These are phyloP conservation scores for Edaphochlamys debaryana DNA, from an alignment of 139 green algal species.

Conservation along the genomic window DNA sequence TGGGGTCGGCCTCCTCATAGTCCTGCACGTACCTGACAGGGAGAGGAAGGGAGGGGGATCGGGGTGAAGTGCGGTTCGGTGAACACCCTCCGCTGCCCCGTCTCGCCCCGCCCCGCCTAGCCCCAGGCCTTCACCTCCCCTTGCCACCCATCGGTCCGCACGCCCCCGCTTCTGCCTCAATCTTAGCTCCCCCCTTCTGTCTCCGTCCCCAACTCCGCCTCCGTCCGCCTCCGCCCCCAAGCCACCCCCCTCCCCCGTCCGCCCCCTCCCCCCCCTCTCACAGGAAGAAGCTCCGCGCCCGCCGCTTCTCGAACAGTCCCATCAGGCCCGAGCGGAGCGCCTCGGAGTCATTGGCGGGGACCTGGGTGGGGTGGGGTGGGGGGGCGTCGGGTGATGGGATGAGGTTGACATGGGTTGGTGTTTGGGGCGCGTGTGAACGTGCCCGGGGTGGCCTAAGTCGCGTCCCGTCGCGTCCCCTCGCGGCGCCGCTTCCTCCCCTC, in stretches of 20 bases:
- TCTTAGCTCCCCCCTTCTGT: background rate
- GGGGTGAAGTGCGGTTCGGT: too few relatives aligned
- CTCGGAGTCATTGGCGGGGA: conserved; percentile 94
- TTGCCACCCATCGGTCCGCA: too few relatives aligned
- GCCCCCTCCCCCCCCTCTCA: conserved; percentile 23
- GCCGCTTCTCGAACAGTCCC: conserved; percentile 98
- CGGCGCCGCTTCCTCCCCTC: too few relatives aligned
- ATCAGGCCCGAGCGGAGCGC: conserved; percentile 93
- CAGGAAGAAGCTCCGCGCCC: conserved; percentile 94
- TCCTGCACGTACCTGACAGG: conserved; percentile 89
- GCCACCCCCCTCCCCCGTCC: background rate
- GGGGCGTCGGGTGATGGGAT: too few relatives aligned
- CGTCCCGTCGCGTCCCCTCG: too few relatives aligned
- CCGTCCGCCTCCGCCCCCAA: background rate
- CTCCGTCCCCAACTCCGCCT: background rate
- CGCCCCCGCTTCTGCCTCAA: background rate
- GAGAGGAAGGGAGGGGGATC: background rate
- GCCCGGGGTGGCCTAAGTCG: too few relatives aligned
- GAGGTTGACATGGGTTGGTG: background rate
- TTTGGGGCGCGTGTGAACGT: background rate
- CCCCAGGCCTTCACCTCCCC: too few relatives aligned
- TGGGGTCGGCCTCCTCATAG: conserved; percentile 84
- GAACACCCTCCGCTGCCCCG: too few relatives aligned
- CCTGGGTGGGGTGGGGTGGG: background rate
- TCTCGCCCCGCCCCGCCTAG: too few relatives aligned